Evolutionary conservation across 129 eudicot genomes (phyloP), one percentile per base, ranked within the genome.

Genomic region (Flaveria ramosissima): DNA sequence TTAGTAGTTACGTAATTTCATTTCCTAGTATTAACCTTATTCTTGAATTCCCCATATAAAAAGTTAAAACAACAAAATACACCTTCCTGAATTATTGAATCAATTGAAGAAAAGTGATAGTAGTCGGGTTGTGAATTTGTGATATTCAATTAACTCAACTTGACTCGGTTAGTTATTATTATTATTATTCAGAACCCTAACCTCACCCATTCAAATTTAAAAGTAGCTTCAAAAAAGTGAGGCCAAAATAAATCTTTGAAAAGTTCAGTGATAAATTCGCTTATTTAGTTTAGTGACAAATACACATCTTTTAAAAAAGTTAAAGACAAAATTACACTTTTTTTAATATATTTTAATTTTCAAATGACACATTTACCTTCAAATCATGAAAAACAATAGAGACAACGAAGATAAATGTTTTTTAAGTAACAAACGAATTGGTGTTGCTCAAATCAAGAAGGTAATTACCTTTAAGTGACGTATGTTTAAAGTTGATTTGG

Each of bases 291-390:
- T 24, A 26, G 67, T 12, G 17, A 26, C 17, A 61, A 61, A 24
- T 60, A 24, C 39, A 61, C 39, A 26, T 26, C 67, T 20, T 57
- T 57, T 57, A 19, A 17, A 56, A 56, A 17, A 32, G 6, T 60
- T 21, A 60, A 60, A 11, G 66, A 60, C 66, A 60, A 60, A 12
- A 21, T 21, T 60, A 23, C 66, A 60, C 66, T 60, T 57, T 60
- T 60, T 10, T 60, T 21, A 59, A 23, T 59, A 59, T 59, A 59
- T 59, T 20, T 27, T 27, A 27, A 27, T 27, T 27, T 27, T 21
- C 12, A 60, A 23, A 10, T 21, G 39, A 24, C 16, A 60, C 32
- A 23, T 23, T 21, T 56, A 56, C 62, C 13, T 19, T 36, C 20
- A 56, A 56, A 23, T 14, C 14, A 19, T 20, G 24, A 19, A 56